Conservation (phyloP, 108 stramenopile genomes). For the Pseudonitzschia multistriata region DNA sequence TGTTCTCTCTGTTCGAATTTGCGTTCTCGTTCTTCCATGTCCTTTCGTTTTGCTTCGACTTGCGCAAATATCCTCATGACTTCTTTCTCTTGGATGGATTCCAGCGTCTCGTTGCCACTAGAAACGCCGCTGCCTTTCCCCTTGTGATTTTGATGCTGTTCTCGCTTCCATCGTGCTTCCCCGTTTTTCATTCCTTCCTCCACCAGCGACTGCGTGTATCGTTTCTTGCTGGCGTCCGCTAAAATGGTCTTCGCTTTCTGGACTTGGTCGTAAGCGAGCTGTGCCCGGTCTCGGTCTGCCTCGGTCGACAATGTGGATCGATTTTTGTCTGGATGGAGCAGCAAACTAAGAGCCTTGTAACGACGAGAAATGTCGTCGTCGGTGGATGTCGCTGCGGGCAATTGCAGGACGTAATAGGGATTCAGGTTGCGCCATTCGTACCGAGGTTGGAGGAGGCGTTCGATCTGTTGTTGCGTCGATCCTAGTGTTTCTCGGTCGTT, state of each 20-base stretch:
- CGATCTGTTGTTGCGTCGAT: conserved; percentile 65
- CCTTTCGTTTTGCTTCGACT: conserved; percentile 72
- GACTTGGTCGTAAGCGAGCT: conserved; percentile 79
- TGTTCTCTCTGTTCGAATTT: conserved; percentile 74
- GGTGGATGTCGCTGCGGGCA: conserved; percentile 48
- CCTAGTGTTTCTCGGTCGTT: conserved; percentile 67
- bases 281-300: conserved; percentile 46
- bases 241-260: conserved; percentile 67
- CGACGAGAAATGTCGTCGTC: conserved; percentile 78
- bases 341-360: conserved; percentile 75
- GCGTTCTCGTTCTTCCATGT: conserved; percentile 74
- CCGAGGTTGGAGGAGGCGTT: conserved; percentile 71
- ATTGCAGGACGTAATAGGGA: conserved; percentile 75
- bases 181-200: conserved; percentile 78
- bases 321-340: conserved; percentile 87
- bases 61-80: conserved; percentile 83
- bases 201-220: conserved; percentile 53
- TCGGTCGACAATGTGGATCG: conserved; percentile 3
- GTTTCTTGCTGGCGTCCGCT: conserved; percentile 55
- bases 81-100: conserved; percentile 53
- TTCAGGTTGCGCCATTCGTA: conserved; percentile 89
- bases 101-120: conserved; percentile 32
- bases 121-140: not conserved
- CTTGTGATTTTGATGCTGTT: conserved; percentile 5
- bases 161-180: conserved; percentile 45